Base-by-base conservation (phyloP, 805 yeast genomes). In the Metschnikowia proteae region DNA sequence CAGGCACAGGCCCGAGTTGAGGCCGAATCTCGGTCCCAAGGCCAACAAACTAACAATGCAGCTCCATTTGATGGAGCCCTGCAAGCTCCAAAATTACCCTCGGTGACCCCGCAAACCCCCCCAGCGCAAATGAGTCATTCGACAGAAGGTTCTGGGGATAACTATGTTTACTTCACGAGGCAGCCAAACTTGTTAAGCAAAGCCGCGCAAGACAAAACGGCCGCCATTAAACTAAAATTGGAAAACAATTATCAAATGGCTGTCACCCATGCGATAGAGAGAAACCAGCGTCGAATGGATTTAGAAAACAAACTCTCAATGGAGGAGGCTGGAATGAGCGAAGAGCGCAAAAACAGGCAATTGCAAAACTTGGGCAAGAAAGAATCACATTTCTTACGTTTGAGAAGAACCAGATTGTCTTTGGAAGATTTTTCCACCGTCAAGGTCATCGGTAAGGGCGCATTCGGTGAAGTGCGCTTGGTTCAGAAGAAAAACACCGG, bases 401-500 rank as follows among this genome's bases (percentile, higher is more conserved):
- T 90, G 47, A 74, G 97, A 57, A 80, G 97, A 65, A 90, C 97
- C 0, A 80, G 90, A 61, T 73, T 90, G 46, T 79, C 89, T 1
- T 72, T 89, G 38, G 94, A 86, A 36, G 97, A 90, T 68, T 88
- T 90, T 68, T 80, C 75, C 50, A 90, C 97, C 1, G 95, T 90
- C 47, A 89, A 89, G 67, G 96, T 86, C 32, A 80, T 76, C 30
- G 99, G 99, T 43, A 94, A 94, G 65, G 99, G 99, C 54, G 97
- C 99, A 0, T 94, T 94, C 71, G 99, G 99, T 53, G 97, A 90
- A 63, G 99, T 94, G 32, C 79, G 97, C 53, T 74, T 94, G 46
- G 98, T 94, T 10, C 97, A 94, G 63, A 92, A 91, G 73, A 77
- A 74, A 46, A 99, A 94, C 67, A 86, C 94, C 0, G 96, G 96